Conservation (phyloP, 1,139 yeast species). For the Lodderomyces margitis region DNA sequence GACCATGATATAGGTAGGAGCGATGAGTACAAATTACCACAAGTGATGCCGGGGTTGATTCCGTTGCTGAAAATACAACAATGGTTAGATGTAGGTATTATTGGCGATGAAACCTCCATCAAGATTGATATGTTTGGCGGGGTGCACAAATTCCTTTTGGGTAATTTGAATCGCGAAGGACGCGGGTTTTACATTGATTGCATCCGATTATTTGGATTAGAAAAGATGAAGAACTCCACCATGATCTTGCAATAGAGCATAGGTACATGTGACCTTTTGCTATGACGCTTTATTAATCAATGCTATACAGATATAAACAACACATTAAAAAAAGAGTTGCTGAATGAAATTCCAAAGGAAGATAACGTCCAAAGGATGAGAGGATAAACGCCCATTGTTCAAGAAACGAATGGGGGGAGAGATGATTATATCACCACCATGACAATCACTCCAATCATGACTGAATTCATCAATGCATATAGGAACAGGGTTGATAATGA, state of each 20-base stretch:
- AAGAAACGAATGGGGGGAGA: neutral
- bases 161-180: constrained; percentile 19
- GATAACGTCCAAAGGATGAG: constrained; percentile 16
- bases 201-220: constrained; percentile 40
- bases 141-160: constrained; percentile 19
- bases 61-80: constrained; percentile 47
- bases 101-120: constrained; percentile 20
- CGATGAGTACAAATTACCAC: constrained; percentile 28
- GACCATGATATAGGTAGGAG: constrained; percentile 9
- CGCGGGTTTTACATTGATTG: constrained; percentile 35
- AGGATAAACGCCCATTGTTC: constrained; percentile 1
- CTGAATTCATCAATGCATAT: constrained; percentile 8
- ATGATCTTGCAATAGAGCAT: constrained; percentile 10
- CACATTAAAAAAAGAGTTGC: no score
- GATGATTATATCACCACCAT: constrained; percentile 1
- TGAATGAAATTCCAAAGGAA: constrained; percentile 12
- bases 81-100: constrained; percentile 20
- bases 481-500: constrained; percentile 6
- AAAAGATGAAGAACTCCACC: constrained; percentile 23
- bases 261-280: no score
- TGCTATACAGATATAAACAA: no score
- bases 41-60: constrained; percentile 49
- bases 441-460: constrained; percentile 7
- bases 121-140: constrained; percentile 16
- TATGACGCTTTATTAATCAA: no score